These are phyloP conservation scores for Colletotrichum sp. DNA, from an alignment of 2,329 filamentous ascomycete species.

Conservation along the genomic window DNA sequence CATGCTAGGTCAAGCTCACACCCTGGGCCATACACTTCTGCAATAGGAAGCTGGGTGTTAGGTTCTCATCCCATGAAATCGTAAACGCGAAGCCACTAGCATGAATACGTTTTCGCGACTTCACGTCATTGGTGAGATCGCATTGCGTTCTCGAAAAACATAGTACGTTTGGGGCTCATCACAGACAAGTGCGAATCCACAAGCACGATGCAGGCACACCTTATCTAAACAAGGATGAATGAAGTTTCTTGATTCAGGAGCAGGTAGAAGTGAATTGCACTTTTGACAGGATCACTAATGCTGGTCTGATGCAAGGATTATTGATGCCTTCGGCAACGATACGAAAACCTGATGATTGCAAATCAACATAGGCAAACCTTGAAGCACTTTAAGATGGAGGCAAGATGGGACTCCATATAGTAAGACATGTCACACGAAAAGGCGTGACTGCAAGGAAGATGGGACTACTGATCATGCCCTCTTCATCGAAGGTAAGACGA, in stretches of 20 bases:
- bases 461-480: not conserved
- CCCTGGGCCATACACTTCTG: not conserved
- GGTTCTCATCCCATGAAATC: not conserved
- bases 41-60: not conserved
- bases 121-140: not conserved
- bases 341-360: not conserved
- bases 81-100: not conserved
- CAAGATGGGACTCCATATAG: not conserved
- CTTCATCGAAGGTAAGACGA: not conserved
- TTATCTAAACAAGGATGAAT: not conserved
- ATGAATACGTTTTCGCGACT: not conserved
- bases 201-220: not conserved
- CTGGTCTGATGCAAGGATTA: not conserved
- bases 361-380: not conserved
- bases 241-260: not conserved
- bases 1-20: not conserved
- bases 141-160: not conserved
- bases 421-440: not conserved
- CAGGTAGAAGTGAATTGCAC: not conserved
- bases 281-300: not conserved
- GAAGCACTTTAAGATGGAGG: not conserved
- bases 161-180: not conserved
- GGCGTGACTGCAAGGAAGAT: not conserved
- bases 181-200: not conserved
- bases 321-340: not conserved